Conservation (phyloP, 2,329 filamentous ascomycete species). For the Sporothrix humicola region DNA sequence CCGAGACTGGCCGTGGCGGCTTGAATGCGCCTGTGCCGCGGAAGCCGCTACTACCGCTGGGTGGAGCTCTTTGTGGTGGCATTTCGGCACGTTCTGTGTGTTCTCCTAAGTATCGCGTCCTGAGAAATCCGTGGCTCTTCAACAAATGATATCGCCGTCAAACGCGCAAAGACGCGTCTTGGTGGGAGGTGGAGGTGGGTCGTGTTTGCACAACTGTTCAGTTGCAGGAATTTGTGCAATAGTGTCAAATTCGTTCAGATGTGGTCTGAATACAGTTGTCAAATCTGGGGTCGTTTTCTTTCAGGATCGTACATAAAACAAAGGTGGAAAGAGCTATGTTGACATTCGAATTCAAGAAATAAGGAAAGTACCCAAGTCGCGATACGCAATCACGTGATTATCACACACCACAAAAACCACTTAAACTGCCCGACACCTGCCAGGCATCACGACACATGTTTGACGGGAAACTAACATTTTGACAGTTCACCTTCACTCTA, state of each 20-base stretch:
- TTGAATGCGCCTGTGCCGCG: constrained; percentile 34
- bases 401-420: background rate
- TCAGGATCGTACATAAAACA: background rate
- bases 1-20: constrained; percentile 32
- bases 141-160: background rate
- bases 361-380: background rate
- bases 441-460: background rate
- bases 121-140: background rate
- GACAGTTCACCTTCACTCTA: background rate
- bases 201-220: background rate
- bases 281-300: background rate
- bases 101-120: no score
- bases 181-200: background rate
- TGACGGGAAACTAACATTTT: background rate
- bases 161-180: constrained; percentile 24
- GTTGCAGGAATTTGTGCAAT: no score
- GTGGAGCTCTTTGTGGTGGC: constrained; percentile 26
- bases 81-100: constrained; percentile 23
- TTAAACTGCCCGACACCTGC: background rate
- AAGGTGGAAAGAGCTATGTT: background rate
- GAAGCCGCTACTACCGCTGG: constrained; percentile 23
- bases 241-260: no score
- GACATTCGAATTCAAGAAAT: background rate
- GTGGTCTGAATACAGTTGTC: background rate
- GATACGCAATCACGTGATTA: constrained; percentile 32